Percentiles rank a stretch among this genome's conserved stretches.
phyloP scores from a whole-genome alignment of 352 stramenopile species.

The Globisporangium uncinulatum region DNA sequence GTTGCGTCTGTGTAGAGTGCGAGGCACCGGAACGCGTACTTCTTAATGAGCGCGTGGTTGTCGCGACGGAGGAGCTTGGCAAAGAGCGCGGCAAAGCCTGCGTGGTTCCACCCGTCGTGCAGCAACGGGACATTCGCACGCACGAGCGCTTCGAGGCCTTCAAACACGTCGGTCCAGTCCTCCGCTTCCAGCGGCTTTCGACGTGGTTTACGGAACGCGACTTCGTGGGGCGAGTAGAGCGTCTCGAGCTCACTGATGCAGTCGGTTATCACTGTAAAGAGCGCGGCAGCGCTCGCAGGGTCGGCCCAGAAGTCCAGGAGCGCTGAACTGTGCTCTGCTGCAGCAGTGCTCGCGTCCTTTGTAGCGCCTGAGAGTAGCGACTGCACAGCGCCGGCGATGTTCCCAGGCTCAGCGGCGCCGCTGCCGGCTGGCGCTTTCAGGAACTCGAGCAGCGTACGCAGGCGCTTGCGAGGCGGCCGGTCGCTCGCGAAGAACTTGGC shows the following conservation, averaged over 20 bases:
- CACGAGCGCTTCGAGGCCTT: conserved; percentile 78
- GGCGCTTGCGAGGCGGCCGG: conserved; percentile 74
- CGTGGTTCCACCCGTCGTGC: conserved; percentile 78
- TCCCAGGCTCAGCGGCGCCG: conserved; percentile 28
- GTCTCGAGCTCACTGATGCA: conserved; percentile 81
- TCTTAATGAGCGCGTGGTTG: conserved; percentile 87
- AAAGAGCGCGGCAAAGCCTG: conserved; percentile 78
- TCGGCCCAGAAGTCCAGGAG: conserved; percentile 79
- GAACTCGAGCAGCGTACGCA: conserved; percentile 81
- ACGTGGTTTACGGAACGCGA: conserved; percentile 70
- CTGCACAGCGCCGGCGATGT: conserved; percentile 67
- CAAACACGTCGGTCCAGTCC: conserved; percentile 88
- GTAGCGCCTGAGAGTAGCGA: conserved; percentile 46
- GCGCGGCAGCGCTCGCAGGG: conserved; percentile 49
- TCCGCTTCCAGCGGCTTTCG: conserved; percentile 81
- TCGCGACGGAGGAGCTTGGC: conserved; percentile 79
- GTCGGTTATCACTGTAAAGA: conserved; percentile 78
- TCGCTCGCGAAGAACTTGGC: conserved; percentile 84
- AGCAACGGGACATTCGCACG: conserved; percentile 64
- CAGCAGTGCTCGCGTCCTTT: conserved; percentile 33
- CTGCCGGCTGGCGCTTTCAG: conserved; percentile 48
- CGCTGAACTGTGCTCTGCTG: conserved; percentile 34
- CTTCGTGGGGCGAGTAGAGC: conserved; percentile 78
- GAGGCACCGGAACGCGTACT: conserved; percentile 84
- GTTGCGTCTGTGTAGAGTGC: conserved; percentile 79